Conservation (phyloP, 176 grass and related monocot species). For the Saccharum officinarum region DNA sequence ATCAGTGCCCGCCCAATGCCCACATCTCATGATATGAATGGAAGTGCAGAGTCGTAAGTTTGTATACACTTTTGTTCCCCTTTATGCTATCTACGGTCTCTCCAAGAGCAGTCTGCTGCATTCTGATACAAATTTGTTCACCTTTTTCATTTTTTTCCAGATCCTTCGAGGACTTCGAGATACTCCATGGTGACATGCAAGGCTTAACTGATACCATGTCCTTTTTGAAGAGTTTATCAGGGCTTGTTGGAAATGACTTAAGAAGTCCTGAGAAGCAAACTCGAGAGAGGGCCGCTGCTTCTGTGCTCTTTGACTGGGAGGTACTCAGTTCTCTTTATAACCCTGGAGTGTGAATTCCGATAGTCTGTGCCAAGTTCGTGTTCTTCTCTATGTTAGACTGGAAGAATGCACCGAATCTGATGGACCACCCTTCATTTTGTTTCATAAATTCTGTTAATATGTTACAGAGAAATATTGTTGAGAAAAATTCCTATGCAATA, state of each 20-base stretch:
- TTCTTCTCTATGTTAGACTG: slow-evolving; percentile 14
- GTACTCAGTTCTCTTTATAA: slow-evolving; percentile 27
- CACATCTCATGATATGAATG: slow-evolving; percentile 38
- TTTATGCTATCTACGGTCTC: slow-evolving; percentile 5
- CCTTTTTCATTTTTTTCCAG: slow-evolving; percentile 36
- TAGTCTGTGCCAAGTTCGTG: neutral
- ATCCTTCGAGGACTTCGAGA: slow-evolving; percentile 88
- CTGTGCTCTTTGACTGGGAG: slow-evolving; percentile 93
- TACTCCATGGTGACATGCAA: slow-evolving; percentile 84
- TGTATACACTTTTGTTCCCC: neutral
- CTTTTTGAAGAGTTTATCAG: slow-evolving; percentile 89
- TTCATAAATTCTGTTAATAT: neutral
- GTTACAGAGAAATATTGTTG: neutral
- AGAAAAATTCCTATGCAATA: neutral
- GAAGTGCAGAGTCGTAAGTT: slow-evolving; percentile 66
- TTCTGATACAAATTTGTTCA: slow-evolving; percentile 26
- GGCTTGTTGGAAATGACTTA: slow-evolving; percentile 58
- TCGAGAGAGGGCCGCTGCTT: slow-evolving; percentile 76
- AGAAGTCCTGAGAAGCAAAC: slow-evolving; percentile 74
- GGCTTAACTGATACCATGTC: slow-evolving; percentile 85
- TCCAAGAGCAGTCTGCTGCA: neutral
- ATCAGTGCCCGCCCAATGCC: slow-evolving; percentile 52
- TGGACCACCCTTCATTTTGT: neutral
- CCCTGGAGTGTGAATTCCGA: neutral
- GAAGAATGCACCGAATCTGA: neutral